Evolutionary conservation across 228 moss, liverwort and hornwort species (phyloP), one percentile per base, ranked within the genome.

Genomic region (Sphagnum fallax): DNA sequence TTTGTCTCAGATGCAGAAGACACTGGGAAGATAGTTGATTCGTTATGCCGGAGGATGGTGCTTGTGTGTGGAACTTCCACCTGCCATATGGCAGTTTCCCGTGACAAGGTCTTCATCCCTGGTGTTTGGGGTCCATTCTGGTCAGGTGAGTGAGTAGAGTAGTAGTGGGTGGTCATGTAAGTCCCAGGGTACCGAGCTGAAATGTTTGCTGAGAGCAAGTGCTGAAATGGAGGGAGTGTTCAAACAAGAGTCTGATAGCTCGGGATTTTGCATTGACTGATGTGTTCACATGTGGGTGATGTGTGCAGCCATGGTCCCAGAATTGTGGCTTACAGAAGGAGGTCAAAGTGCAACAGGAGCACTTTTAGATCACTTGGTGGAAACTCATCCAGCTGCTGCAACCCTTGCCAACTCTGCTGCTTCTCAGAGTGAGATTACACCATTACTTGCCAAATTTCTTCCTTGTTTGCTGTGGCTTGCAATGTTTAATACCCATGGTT

Each of bases 91-190:
- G 77, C 84, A 62, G 84, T 98, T 65, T 90, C 94, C 15, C 91
- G 89, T 66, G 78, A 92, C 61, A 88, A 89, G 68, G 71, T 87
- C 65, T 98, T 98, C 64, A 87, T 98, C 67, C 98, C 98, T 81
- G 98, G 98, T 84, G 94, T 98, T 69, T 98, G 94, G 98, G 98
- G 98, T 66, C 98, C 98, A 67, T 98, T 79, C 73, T 94, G 94
- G 98, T 98, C 98, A 80, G 98, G 97, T 98, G 87, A 32, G 32
- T 32, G 32, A 32, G 32, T 32, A 32, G 32, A 32, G 32, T 32
- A 32, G 32, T 32, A 32, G 2, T 32, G 32, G 32, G 32, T 32
- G 32, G 32, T 32, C 32, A 32, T 32, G 32, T 32, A 32, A 32
- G 32, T 2, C 32, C 32, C 32, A 32, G 2, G 2, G 32, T 32